Evolutionary conservation across 352 stramenopile species (phyloP), one percentile per base, ranked within the genome.

Genomic region (Phytophthora pluvialis): DNA sequence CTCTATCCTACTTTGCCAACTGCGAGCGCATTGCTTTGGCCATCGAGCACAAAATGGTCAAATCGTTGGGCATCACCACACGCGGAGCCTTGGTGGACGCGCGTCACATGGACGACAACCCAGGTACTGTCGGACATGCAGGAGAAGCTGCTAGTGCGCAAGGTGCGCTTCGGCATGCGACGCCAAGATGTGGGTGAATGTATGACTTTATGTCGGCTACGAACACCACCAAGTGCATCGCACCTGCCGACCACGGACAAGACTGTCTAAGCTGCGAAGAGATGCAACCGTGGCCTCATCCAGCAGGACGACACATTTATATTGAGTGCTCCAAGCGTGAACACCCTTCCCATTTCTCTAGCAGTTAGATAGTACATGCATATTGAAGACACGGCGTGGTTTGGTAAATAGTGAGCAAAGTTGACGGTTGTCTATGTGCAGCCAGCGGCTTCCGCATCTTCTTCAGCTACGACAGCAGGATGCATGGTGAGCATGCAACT

Each of bases 51-150:
- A 73, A 85, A 60, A 75, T 85, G 35, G 52, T 66, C 1, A 38
- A 57, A 8, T 13, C 46, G 15, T 46, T 72, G 33, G 70, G 62
- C n/a, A 64, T 80, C 28, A 42, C 47, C 15, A 55, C 56, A 1
- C 56, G 56, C 1, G 72, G 75, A 18, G 74, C 85, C 3, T 71
- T 82, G 10, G 29, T 88, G 4, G 76, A 88, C 45, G 63, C 63
- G 18, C 62, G 46, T 4, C 48, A 72, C 58, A 69, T 83, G 50
- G 82, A 86, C 66, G 78, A 86, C 36, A 77, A 72, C 86, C 42
- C 73, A 86, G 42, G 65, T 85, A 45, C 39, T 88, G 26, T 80
- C 75, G 16, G 76, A 83, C 47, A 63, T 77, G 55, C 73, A 84
- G 48, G 72, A 80, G 52, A 85, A 84, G 55, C 63, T 88, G 11